These are phyloP conservation scores for Cercophora samala DNA, from an alignment of 495 filamentous ascomycete species.

Conservation along the genomic window DNA sequence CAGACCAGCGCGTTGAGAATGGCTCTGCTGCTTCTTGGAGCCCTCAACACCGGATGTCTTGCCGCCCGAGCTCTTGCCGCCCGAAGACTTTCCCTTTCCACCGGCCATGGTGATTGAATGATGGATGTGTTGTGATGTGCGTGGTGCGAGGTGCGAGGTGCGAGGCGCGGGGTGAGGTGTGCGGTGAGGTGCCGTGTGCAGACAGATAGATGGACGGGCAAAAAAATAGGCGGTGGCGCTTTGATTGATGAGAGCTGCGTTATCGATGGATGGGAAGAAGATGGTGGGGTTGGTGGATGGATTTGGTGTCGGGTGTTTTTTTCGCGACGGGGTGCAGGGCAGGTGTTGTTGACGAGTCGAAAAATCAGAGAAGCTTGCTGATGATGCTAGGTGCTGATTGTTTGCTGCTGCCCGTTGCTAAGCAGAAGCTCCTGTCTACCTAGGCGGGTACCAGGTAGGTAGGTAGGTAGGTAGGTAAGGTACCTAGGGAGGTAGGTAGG, in stretches of 20 bases:
- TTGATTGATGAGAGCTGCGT: slow-evolving; percentile 5
- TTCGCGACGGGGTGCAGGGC: slow-evolving; percentile 28
- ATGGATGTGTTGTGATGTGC: slow-evolving; percentile 16
- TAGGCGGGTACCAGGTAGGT: too few species aligned
- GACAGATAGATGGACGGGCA: neutral
- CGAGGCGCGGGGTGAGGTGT: neutral
- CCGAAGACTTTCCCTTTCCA: slow-evolving; percentile 91
- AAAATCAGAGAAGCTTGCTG: slow-evolving; percentile 35
- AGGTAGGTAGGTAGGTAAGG: too few species aligned
- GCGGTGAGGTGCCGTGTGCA: neutral
- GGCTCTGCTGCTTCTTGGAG: slow-evolving; percentile 92
- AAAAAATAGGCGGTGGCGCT: slow-evolving; percentile 6
- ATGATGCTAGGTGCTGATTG: slow-evolving; percentile 24
- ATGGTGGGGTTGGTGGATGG: slow-evolving; percentile 22
- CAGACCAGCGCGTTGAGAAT: slow-evolving; percentile 95
- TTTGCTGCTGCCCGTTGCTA: slow-evolving; percentile 18
- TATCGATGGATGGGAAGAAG: slow-evolving; percentile 5
- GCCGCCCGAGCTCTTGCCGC: slow-evolving; percentile 78
- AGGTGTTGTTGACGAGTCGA: slow-evolving; percentile 38
- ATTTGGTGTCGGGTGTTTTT: slow-evolving; percentile 19
- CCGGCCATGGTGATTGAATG: slow-evolving; percentile 59
- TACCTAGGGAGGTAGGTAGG: too few species aligned
- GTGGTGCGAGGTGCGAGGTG: too few species aligned
- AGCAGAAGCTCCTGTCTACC: neutral
- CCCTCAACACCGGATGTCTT: slow-evolving; percentile 73